Evolutionary conservation across 202 grass and related monocot genomes (phyloP), one percentile per base, ranked within the genome.

Genomic region (Panicum hallii): DNA sequence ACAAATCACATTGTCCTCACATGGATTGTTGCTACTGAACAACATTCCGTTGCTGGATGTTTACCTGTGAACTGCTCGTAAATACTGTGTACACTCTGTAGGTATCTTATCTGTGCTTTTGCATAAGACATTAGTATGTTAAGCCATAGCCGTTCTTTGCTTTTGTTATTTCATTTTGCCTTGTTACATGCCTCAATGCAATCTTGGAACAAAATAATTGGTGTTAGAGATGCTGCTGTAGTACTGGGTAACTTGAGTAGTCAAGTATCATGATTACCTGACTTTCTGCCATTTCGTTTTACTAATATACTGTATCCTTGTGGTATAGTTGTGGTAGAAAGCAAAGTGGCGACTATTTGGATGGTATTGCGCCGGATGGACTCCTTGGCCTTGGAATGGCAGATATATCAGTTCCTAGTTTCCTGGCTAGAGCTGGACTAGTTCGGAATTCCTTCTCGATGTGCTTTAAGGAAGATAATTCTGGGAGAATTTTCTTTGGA

Each of bases 331-430:
- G 97, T 92, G 97, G 97, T 46, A 94, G 80, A 86, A 96, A 86
- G 82, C 97, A 99, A 88, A 93, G 91, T 82, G 97, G 97, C 80
- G 90, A 78, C 42, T 96, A 94, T 87, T 88, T 99, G 77, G 97
- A 99, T 78, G 93, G 97, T 73, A 83, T 94, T 92, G 97, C 97
- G 52, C 97, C 93, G 69, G 97, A 99, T 82, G 93, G 97, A 69
- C 91, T 99, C 85, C 90, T 99, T 94, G 97, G 97, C 55, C 90
- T 99, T 28, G 97, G 93, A 75, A 90, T 94, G 83, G 93, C 91
- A 43, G 79, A 95, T 75, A 95, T 99, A 81, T 94, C 97, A 69
- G 90, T 99, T 77, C 97, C 97, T 76, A 96, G 97, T 72, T 99
- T 96, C 63, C 97, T 99, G 74, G 91, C 97, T 78, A 92, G 88